Percentiles rank a stretch among this genome's conserved stretches.
These are phyloP conservation scores for Carnegiea gigantea DNA, from an alignment of 179 eudicot species.

Conservation along the genomic window DNA sequence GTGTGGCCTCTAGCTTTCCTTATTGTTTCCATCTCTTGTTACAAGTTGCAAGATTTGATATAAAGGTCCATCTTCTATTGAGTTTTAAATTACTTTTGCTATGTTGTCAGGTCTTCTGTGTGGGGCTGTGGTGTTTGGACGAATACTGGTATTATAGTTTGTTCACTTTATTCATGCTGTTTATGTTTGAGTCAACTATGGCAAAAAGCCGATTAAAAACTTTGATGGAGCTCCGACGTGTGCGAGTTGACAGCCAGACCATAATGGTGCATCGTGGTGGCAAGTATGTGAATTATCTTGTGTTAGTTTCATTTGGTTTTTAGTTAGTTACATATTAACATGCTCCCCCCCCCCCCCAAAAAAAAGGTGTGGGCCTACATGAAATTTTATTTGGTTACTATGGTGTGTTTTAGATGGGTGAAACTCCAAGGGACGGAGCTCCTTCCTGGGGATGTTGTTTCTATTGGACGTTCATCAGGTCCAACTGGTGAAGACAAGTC, in stretches of 20 bases:
- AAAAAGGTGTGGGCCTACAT: not conserved
- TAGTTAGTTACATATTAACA: not conserved
- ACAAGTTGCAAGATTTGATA: not conserved
- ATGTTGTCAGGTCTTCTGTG: constrained; percentile 83
- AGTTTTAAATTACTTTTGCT: not conserved
- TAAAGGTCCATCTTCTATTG: constrained; percentile 1
- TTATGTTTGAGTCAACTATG: constrained; percentile 99
- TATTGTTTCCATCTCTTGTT: constrained; percentile 6
- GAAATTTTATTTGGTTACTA: constrained; percentile 20
- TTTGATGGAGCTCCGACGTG: constrained; percentile 94
- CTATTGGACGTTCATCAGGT: constrained; percentile 84
- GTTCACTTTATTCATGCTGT: constrained; percentile 92
- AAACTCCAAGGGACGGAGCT: constrained; percentile 88
- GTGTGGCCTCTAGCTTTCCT: constrained; percentile 33
- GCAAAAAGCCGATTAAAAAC: constrained; percentile 96
- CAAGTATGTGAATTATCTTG: constrained; percentile 58
- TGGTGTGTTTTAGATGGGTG: constrained; percentile 65
- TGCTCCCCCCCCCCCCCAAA: not conserved
- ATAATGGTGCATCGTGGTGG: constrained; percentile 94
- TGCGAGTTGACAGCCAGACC: constrained; percentile 86
- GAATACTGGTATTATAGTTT: constrained; percentile 98
- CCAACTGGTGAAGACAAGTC: constrained; percentile 91
- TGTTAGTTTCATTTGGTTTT: constrained; percentile 4
- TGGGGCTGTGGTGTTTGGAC: constrained; percentile 99
- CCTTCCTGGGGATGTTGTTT: constrained; percentile 98